Base-by-base conservation (phyloP, 768 basidiomycete genomes). In the Chalciporus piperatus region DNA sequence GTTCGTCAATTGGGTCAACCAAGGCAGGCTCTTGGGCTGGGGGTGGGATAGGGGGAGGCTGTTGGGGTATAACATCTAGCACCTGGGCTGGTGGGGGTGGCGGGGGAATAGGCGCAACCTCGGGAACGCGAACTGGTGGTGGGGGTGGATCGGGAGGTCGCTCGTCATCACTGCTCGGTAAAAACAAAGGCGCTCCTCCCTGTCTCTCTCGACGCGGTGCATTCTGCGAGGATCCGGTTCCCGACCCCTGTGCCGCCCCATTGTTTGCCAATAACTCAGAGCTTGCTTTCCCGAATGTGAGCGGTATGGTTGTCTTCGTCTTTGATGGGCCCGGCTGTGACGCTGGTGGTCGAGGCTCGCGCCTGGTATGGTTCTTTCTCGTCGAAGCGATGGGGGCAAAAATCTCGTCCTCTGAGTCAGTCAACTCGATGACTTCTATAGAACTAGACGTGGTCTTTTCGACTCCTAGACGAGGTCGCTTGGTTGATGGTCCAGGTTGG, bases 341-440 rank as follows among this genome's bases (percentile, higher is more conserved):
- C 6, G n/a, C 35, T 37, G 35, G 4, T n/a, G 7, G 35, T 30
- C 19, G 40, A 25, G 11, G 22, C 19, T 30, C 22, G 20, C 9
- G 9, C 12, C 28, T 9, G 12, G 42, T 14, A 17, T 19, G 52
- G 11, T 16, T 47, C 25, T 28, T 52, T 22, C 50, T 56, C 4
- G 49, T 32, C 1, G 47, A 41, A 30, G 45, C 7, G 45, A 45
- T 23, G 14, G 37, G 35, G 39, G 35, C 35, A n/a, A 45, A 38
- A 7, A 22, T 11, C 7, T 77, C 79, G 45, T 67, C 62, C 41
- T 81, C 79, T 20, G 78, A 77, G 59, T 83, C 81, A 1, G 76
- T 71, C 54, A 82, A 66, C 56, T 81, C 81, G 52, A 83, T 79
- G 22, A 80, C 66, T 47, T 72, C 62, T 38, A 53, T 10, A 14